These are phyloP conservation scores for Colletotrichum cuscutae DNA, from an alignment of 2,329 filamentous ascomycete genomes.

Conservation along the genomic window DNA sequence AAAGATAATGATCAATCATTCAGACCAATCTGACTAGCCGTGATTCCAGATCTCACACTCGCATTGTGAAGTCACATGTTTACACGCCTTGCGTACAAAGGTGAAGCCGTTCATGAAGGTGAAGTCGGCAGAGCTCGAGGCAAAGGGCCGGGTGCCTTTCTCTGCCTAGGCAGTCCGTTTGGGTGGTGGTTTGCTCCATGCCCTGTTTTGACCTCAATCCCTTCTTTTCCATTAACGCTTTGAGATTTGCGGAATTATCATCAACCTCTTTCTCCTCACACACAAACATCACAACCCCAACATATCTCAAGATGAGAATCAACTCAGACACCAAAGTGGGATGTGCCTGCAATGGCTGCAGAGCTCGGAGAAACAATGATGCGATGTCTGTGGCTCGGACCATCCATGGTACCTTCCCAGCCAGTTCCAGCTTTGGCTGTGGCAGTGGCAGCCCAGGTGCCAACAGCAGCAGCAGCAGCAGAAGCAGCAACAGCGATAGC, in stretches of 20 bases:
- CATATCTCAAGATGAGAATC: constrained; percentile 1
- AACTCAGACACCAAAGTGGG: not conserved
- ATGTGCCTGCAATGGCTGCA: constrained; percentile 19
- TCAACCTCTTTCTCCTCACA: not conserved
- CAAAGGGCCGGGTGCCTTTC: not conserved
- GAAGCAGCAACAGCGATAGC: constrained; percentile 2
- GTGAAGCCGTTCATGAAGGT: not conserved
- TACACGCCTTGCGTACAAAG: not conserved
- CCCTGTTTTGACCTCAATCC: not conserved
- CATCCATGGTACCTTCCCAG: not conserved
- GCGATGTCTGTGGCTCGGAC: constrained; percentile 16
- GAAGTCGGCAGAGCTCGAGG: not conserved
- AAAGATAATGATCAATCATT: constrained; percentile 34
- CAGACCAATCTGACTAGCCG: not conserved
- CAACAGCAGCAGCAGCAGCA: constrained; percentile 10
- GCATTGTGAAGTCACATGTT: not conserved
- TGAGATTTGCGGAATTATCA: not conserved
- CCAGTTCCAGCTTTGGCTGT: not conserved
- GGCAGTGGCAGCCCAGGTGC: constrained; percentile 27
- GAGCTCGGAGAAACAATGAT: constrained; percentile 24
- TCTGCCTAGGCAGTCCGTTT: not conserved
- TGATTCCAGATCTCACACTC: not conserved
- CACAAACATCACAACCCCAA: not conserved
- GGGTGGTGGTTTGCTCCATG: not conserved
- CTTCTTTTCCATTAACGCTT: not conserved